Percentiles rank a stretch among this genome's conserved stretches.
Evolutionary conservation across 345 rosid species (phyloP).

Genomic region (Abelmoschus esculentus): DNA sequence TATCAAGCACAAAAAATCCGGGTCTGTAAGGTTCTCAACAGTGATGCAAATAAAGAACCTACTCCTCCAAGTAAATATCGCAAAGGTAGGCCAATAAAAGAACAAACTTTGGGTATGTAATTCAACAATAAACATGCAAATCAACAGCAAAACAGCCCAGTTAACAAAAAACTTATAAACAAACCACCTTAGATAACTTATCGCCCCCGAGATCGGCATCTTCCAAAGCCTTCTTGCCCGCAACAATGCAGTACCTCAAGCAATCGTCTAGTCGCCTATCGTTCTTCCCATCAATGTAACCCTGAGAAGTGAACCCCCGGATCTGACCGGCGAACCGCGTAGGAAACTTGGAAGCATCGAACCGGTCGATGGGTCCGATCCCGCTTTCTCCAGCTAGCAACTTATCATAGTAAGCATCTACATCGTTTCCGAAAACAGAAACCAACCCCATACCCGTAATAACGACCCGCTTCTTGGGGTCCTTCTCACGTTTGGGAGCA

Average conservation of each 20-base stretch:
- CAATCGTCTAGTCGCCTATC: constrained; percentile 94
- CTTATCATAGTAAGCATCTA: constrained; percentile 71
- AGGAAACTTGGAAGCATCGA: constrained; percentile 93
- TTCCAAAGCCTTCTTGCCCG: constrained; percentile 90
- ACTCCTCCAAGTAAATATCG: neutral
- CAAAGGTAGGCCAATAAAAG: neutral
- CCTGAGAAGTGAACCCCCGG: constrained; percentile 73
- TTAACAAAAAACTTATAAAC: neutral
- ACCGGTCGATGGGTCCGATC: constrained; percentile 77
- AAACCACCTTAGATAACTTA: constrained; percentile 49
- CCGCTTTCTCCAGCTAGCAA: constrained; percentile 91
- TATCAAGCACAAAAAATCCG: neutral
- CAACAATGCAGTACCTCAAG: constrained; percentile 96
- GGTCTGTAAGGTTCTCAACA: neutral
- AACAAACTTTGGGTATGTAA: neutral
- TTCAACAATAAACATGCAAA: neutral
- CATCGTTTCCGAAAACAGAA: constrained; percentile 91
- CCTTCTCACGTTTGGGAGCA: constrained; percentile 86
- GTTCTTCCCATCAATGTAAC: constrained; percentile 90
- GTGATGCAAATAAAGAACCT: neutral
- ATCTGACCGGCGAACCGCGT: constrained; percentile 98
- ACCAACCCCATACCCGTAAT: constrained; percentile 96
- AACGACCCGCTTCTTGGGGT: constrained; percentile 92
- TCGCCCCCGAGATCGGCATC: constrained; percentile 85
- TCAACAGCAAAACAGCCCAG: neutral